Percentiles rank a stretch among this genome's conserved stretches.
phyloP scores from a whole-genome alignment of 108 stramenopile species.

The Cyclotella sp. region DNA sequence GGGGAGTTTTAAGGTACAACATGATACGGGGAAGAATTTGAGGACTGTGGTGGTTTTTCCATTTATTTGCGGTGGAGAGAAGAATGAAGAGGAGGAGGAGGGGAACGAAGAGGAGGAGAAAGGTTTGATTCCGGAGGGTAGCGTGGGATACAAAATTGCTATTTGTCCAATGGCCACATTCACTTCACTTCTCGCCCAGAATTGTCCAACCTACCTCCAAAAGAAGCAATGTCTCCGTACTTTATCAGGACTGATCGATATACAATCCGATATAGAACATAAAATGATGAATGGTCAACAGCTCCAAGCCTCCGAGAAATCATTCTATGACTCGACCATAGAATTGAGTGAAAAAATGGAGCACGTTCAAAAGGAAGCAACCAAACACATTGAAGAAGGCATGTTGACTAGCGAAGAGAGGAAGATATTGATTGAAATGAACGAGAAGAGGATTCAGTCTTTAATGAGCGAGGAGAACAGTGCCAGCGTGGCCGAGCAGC shows the following conservation, averaged over 20 bases:
- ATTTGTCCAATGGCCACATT: constrained; percentile 81
- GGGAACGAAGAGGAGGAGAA: constrained; percentile 30
- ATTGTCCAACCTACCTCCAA: constrained; percentile 85
- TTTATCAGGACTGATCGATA: constrained; percentile 42
- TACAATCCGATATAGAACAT: constrained; percentile 64
- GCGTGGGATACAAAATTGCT: constrained; percentile 48
- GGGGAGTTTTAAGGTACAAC: constrained; percentile 92
- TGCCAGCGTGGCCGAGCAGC: constrained; percentile 57
- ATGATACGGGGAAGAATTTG: constrained; percentile 96
- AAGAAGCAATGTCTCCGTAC: constrained; percentile 80
- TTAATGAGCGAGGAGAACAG: constrained; percentile 64
- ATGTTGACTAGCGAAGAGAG: constrained; percentile 66
- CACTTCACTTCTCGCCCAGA: constrained; percentile 60
- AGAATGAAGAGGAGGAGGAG: constrained; percentile 28
- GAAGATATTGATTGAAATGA: constrained; percentile 66
- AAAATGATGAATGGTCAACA: constrained; percentile 85
- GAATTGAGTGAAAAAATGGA: constrained; percentile 72
- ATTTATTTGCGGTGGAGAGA: constrained; percentile 41
- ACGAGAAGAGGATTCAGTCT: constrained; percentile 58
- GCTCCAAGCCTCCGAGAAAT: constrained; percentile 79
- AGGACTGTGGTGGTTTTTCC: constrained; percentile 96
- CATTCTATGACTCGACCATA: constrained; percentile 78
- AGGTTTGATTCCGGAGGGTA: constrained; percentile 45
- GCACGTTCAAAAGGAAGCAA: constrained; percentile 63
- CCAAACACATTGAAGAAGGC: constrained; percentile 77